phyloP scores from a whole-genome alignment of 495 filamentous ascomycete species.

The Aspergillus saccharolyticus region DNA sequence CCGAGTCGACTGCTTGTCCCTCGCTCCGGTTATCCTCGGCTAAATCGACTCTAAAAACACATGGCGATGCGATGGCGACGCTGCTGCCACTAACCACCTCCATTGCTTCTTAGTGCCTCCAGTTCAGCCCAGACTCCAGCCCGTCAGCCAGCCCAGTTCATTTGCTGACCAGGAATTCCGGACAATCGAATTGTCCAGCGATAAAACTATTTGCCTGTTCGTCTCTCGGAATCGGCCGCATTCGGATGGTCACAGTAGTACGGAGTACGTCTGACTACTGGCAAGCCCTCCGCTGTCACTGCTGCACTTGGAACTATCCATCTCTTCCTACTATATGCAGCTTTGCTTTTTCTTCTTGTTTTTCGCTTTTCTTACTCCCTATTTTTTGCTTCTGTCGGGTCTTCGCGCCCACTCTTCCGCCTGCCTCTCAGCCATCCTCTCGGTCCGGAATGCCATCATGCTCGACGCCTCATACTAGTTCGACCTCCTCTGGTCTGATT shows the following conservation, averaged over 20 bases:
- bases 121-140: not conserved
- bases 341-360: constrained; percentile 1
- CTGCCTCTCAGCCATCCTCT: not conserved
- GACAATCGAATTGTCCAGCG: constrained; percentile 10
- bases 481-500: not conserved
- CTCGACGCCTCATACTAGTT: not conserved
- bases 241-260: constrained; percentile 7
- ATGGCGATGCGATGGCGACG: no score
- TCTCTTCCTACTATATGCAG: not conserved
- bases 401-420: not conserved
- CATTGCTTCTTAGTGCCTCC: no score
- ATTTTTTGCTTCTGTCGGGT: not conserved
- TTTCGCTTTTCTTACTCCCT: not conserved
- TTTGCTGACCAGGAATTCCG: not conserved
- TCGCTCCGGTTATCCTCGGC: no score
- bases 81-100: no score
- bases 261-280: no score
- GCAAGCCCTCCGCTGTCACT: constrained; percentile 11
- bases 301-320: not conserved
- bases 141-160: not conserved
- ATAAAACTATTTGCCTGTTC: no score
- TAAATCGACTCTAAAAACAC: no score
- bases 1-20: no score
- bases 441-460: not conserved
- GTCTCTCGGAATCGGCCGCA: not conserved